A percentile compares a stretch with the other conserved stretches of the same genome.
Evolutionary conservation across 75 land plant genomes (phyloP).

Genomic region (Cryptomeria japonica): DNA sequence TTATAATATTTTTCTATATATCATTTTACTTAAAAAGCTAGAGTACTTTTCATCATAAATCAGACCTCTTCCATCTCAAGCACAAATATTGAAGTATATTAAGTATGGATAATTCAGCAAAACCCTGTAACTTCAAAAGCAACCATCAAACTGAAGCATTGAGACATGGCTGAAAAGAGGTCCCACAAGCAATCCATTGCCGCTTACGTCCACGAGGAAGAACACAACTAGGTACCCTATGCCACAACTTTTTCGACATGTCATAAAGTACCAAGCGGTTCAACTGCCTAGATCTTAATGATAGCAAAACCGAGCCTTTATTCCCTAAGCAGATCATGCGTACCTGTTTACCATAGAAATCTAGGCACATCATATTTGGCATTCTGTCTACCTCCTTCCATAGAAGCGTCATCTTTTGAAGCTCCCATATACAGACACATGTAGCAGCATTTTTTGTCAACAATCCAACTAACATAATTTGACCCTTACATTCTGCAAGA

Average conservation of each 20-base stretch:
- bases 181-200: conserved; percentile 66
- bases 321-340: conserved; percentile 75
- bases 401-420: conserved; percentile 76
- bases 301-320: conserved; percentile 64
- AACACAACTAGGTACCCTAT: conserved; percentile 53
- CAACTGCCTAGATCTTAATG: conserved; percentile 60
- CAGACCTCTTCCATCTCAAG: neutral
- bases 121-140: neutral
- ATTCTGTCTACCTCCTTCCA: conserved; percentile 96
- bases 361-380: conserved; percentile 85
- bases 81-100: neutral
- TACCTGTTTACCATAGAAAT: conserved; percentile 78
- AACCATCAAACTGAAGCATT: conserved; percentile 41
- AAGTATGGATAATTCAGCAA: neutral
- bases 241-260: conserved; percentile 47
- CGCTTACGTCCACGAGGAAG: conserved; percentile 50
- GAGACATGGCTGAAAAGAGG: conserved; percentile 61
- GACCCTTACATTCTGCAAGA: conserved; percentile 59
- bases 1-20: neutral
- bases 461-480: conserved; percentile 66
- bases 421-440: conserved; percentile 79
- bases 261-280: conserved; percentile 56
- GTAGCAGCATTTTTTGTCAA: conserved; percentile 72
- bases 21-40: neutral
- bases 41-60: neutral